Evolutionary conservation across 345 rosid genomes (phyloP), one percentile per base, ranked within the genome.

Genomic region (Reutealis trisperma): DNA sequence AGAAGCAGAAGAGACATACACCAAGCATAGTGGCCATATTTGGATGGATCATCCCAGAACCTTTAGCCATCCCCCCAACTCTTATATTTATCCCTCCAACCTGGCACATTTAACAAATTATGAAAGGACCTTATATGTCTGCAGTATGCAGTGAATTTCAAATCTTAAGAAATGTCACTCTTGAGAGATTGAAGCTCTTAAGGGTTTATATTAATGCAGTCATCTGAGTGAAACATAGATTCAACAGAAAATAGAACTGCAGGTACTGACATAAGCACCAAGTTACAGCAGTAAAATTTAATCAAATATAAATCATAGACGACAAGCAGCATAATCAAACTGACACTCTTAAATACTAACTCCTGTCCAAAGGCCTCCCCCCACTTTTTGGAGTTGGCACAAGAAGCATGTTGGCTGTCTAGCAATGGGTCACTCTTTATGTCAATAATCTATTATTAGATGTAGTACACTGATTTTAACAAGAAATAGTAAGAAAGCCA

Each of bases 1-100:
- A 74, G 73, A 75, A 70, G 82, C 34, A 73, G 63, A 79, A 79
- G 79, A 79, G 58, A 81, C 95, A 68, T 93, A 92, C 98, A 81
- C 99, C 96, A 71, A 96, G 88, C 96, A 93, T 81, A 70, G 97
- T 96, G 58, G 97, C 99, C 99, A 96, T 92, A 80, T 96, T 92
- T 66, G 99, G 98, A 80, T 92, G 99, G 78, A 96, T 93, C 99
- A 96, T 96, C 63, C 99, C 98, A 34, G 98, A 96, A 81, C 99
- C 99, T 80, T 93, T 96, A 27, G 97, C 97, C 91, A 96, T 96
- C 79, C 99, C 99, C 8, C 99, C 99, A 78, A 96, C 83, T 78
- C 89, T 81, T 80, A 93, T 74, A 25, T 68, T 81, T 45, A 84
- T 85, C 52, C 89, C 97, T 74, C 98, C 96, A 64, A 91, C 93